Conservation (phyloP, 371 early-diverging fungal genomes). For the Mortierella sp. region DNA sequence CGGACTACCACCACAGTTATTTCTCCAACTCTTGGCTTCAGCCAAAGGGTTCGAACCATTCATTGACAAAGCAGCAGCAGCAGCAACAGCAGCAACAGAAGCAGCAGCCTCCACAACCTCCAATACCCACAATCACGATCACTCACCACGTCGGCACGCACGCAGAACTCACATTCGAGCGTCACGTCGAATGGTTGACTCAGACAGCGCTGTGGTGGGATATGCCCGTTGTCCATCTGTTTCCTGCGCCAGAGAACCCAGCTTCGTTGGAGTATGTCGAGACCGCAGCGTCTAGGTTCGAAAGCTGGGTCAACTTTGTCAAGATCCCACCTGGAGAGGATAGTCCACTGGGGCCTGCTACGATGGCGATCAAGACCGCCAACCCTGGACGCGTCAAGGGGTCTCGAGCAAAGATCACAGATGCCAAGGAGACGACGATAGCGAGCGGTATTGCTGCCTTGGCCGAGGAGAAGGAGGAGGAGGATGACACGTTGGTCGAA, state of each 20-base stretch:
- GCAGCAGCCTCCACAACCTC: background rate
- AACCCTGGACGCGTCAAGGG: conserved; percentile 7
- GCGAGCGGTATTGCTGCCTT: background rate
- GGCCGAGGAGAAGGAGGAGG: background rate
- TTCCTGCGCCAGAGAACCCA: conserved; percentile 27
- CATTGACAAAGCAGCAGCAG: conserved; percentile 7
- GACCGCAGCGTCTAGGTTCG: conserved; percentile 40
- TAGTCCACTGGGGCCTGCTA: conserved; percentile 18
- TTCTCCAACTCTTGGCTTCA: conserved; percentile 35
- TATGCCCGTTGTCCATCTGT: conserved; percentile 51
- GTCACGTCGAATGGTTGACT: conserved; percentile 55
- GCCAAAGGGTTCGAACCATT: background rate
- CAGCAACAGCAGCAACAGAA: background rate
- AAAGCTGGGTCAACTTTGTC: conserved; percentile 57
- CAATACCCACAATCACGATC: conserved; percentile 33
- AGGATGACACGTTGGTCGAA: conserved; percentile 7
- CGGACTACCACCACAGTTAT: conserved; percentile 2
- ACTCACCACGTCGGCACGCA: conserved; percentile 47
- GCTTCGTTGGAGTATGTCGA: conserved; percentile 34
- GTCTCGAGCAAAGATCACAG: conserved; percentile 4
- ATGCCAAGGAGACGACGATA: background rate
- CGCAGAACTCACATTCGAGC: conserved; percentile 48
- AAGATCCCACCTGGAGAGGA: conserved; percentile 39
- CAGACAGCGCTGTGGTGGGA: conserved; percentile 57
- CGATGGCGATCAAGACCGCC: conserved; percentile 12